Base-by-base conservation (phyloP, 1,139 yeast species). In the Kodamaea anthophila region DNA sequence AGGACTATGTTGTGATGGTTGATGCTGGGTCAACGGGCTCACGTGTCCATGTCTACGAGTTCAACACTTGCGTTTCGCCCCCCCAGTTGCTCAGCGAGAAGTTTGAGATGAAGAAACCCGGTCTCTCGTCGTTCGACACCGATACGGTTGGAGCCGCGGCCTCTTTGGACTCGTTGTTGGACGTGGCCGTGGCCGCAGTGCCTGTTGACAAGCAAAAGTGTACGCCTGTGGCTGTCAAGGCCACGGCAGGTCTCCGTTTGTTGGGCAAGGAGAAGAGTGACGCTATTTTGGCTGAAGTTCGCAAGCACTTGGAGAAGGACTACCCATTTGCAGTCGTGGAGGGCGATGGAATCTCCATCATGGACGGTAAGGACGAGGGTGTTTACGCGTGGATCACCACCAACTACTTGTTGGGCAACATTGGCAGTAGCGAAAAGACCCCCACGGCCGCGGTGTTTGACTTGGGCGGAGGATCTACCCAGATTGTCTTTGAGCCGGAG, bases 311-410 rank as follows among this genome's bases (percentile, higher is more conserved):
- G 38, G 85, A 82, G 49, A 58, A 62, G 2, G 78, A 84, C 41
- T 91, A 75, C 54, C 97, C 97, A 30, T 93, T 91, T 63, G 82
- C 96, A 1, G 87, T 91, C 24, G 94, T 87, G 28, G 46, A 37
- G 4, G 72, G 69, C 7, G 83, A 85, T 36, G 96, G 96, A 35
- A 70, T 91, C 35, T 71, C 88, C 8, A 82, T 91, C 46, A 88
- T 91, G 96, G 91, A 84, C 35, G 98, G 98, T 43, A 80, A 76
- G 39, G 95, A 88, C 47, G 98, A 91, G 63, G 99, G 98, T 53
- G 96, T 91, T n/a, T 91, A 77, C 49, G 98, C 98, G 1, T 91
- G 99, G 99, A 82, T 91, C 53, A 91, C 98, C 21, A 80, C 96
- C 31, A 91, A 91, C 63, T 91, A 79, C 55, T 65, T 91, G 41